Base-by-base conservation (phyloP, 2,329 filamentous ascomycete genomes). In the Endothia cerciana region DNA sequence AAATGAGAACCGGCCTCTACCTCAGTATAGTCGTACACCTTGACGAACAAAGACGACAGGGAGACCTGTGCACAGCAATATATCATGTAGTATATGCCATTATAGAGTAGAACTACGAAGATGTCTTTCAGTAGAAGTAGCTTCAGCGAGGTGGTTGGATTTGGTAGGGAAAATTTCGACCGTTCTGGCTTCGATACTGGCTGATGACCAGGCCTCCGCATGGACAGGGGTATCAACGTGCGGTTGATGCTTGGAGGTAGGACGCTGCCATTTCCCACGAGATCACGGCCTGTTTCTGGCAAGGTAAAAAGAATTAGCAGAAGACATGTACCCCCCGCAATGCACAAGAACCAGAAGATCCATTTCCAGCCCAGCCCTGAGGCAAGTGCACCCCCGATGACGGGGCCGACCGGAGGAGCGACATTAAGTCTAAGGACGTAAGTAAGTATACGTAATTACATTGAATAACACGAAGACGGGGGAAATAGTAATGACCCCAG, bases 331-430 rank as follows among this genome's bases (percentile, higher is more conserved):
- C 70, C 68, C 0, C 68, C 69, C 4, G 69, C 61, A 22, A 85
- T 81, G 0, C 78, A 74, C 13, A 85, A 70, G 57, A 83, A 81
- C 81, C 81, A 83, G 68, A 84, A 83, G 43, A 82, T 79, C 58
- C 74, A 76, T 60, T 77, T 72, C 82, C 83, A 85, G 0, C 81
- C 81, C 1, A 82, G 72, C 63, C 77, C 80, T 33, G 81, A 75
- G n/a, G 75, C 75, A 8, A 86, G 72, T 1, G 82, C 64, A 3
- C 82, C 83, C 6, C 83, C 82, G 6, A 85, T 73, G 10, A 84
- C 76, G 0, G 83, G 83, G 0, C 81, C 73, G 10, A 75, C 30
- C 2, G 70, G 70, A 4, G 69, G 69, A 33, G 69, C 69, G 11
- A 84, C 63, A 0, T 81, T 76, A 1, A 74, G 71, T 30, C 76